Evolutionary conservation across 176 grass and related monocot genomes (phyloP).

Genomic region (Cenchrus americanus): DNA sequence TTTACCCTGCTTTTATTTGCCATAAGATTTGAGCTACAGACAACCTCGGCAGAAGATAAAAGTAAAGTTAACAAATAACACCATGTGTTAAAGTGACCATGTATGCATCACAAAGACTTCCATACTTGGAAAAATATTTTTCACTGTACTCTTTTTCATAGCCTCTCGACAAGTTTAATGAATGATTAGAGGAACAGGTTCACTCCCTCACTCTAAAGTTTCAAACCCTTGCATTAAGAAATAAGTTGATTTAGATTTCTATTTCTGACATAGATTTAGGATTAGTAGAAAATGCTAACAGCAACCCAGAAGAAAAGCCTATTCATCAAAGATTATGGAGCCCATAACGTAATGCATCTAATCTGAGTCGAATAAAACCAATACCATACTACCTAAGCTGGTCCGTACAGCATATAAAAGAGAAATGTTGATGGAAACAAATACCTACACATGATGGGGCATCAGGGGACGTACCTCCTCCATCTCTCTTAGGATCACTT

Average conservation of each 20-base stretch:
- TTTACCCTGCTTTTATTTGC: no score
- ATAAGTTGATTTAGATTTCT: background rate
- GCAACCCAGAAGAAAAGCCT: background rate
- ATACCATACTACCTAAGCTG: background rate
- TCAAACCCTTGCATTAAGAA: background rate
- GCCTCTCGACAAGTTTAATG: background rate
- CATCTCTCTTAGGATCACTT: constrained; percentile 95
- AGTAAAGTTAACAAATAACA: background rate
- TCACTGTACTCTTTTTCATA: background rate
- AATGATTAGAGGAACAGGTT: background rate
- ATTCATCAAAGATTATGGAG: constrained; percentile 1
- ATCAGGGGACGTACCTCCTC: constrained; percentile 64
- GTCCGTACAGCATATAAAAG: background rate
- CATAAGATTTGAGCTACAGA: no score
- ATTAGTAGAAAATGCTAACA: constrained; percentile 9
- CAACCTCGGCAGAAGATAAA: background rate
- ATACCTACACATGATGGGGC: background rate
- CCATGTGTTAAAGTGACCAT: background rate
- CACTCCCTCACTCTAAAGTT: background rate
- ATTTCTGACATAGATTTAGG: background rate
- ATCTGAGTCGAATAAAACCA: background rate
- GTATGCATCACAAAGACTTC: background rate
- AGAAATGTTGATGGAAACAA: constrained; percentile 1
- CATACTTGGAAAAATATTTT: background rate
- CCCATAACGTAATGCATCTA: background rate